Evolutionary conservation across 2,329 filamentous ascomycete genomes (phyloP), one percentile per base, ranked within the genome.

Genomic region (Exophiala viscosa): DNA sequence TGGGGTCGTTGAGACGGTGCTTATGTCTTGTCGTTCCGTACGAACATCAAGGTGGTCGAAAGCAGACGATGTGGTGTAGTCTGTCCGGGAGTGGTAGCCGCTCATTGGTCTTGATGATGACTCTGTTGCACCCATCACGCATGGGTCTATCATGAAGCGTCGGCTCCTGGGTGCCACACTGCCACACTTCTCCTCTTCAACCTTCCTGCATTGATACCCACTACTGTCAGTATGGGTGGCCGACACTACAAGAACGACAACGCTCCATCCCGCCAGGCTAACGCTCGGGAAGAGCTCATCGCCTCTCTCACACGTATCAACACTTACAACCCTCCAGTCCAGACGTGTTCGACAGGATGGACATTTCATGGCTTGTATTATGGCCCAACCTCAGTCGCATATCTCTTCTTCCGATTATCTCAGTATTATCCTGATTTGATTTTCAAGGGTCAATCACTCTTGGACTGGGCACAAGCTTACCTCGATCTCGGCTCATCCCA

Each of bases 351-450:
- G 4, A 62, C 61, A 20, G 55, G 57, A 9, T 69, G 72, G n/a
- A 52, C 31, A 13, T 60, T 61, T 41, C 45, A 48, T 15, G 80
- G 80, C 0, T 62, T 83, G 10, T 79, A 76, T 60, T 69, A 67
- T 2, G 81, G 80, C 1, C 79, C 79, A 13, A 82, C 78, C 1
- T 77, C 77, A 11, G 67, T 81, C n/a, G 76, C 78, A 3, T 79
- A 80, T 55, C 69, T 83, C 8, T 80, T 83, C 64, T 73, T 79
- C 17, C 69, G 70, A 7, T 67, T 82, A 2, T 77, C 75, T 5
- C 64, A 65, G 2, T 55, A 65, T 2, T 70, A 76, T 18, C 76
- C 79, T 0, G 63, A 74, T 34, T 56, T 81, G 1, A 58, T 65
- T 8, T 67, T 82, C 51, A 65, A 68, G 31, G 70, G 70, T 1